Percentiles rank a stretch among this genome's conserved stretches.
Conservation (phyloP, 192 early-diverging fungal genomes). For the Jimgerdemannia lactiflua region DNA sequence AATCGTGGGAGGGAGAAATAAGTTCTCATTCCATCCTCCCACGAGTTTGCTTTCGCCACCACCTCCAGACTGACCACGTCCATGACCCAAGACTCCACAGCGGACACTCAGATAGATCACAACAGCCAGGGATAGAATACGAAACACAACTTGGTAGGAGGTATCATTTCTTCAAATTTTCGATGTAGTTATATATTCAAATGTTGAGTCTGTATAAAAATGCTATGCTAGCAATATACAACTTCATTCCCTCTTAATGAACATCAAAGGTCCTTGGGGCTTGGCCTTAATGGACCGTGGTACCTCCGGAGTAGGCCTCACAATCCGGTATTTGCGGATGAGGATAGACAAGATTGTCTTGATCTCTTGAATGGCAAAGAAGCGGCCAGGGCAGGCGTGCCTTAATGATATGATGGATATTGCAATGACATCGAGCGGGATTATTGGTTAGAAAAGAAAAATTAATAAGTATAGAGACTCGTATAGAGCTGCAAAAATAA, state of each 20-base stretch:
- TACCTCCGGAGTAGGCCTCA: background rate
- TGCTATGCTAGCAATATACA: no score
- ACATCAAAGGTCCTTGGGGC: background rate
- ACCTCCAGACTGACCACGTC: no score
- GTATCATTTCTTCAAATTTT: no score
- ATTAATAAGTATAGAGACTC: background rate
- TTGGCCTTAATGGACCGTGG: background rate
- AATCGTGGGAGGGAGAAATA: no score
- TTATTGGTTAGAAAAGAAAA: background rate
- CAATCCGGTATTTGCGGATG: conserved; percentile 27
- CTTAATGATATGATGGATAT: conserved; percentile 5
- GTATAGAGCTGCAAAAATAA: background rate
- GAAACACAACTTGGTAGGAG: no score
- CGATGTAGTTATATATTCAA: no score
- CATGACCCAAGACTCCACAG: no score
- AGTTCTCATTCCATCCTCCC: no score
- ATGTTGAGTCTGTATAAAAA: no score
- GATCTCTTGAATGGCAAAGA: conserved; percentile 43
- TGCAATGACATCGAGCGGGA: background rate
- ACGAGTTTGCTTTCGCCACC: no score
- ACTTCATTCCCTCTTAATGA: background rate
- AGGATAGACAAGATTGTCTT: conserved; percentile 27
- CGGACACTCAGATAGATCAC: no score
- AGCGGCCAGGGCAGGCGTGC: conserved; percentile 47
- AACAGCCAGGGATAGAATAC: no score